phyloP scores from a whole-genome alignment of 768 basidiomycete species.

The Kwoniella dendrophila region DNA sequence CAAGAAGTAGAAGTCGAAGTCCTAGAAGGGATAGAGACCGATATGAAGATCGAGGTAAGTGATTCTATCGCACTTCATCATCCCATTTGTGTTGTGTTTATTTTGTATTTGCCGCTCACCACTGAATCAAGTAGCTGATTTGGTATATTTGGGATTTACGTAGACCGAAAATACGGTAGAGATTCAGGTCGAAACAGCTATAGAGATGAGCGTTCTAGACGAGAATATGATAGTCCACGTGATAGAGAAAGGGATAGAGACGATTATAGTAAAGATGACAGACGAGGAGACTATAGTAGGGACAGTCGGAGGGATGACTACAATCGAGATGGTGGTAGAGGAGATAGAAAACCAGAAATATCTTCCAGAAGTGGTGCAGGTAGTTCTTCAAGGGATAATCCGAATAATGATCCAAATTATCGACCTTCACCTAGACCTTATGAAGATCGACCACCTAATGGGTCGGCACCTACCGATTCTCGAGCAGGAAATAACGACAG shows the following conservation, averaged over 20 bases:
- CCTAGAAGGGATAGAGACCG: slow-evolving; percentile 10
- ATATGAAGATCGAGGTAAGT: slow-evolving; percentile 25
- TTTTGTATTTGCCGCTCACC: neutral
- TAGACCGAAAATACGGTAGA: slow-evolving; percentile 21
- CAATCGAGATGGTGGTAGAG: neutral
- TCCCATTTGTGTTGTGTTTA: neutral
- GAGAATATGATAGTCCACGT: slow-evolving; percentile 8
- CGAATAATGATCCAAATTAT: slow-evolving; percentile 22
- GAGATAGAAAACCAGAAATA: slow-evolving; percentile 1
- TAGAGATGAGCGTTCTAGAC: slow-evolving; percentile 19
- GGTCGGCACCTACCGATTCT: slow-evolving; percentile 1
- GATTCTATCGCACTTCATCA: neutral
- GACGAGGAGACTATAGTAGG: neutral
- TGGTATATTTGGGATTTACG: too few relatives aligned
- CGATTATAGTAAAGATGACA: neutral
- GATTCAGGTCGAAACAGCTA: slow-evolving; percentile 1
- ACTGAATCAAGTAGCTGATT: neutral
- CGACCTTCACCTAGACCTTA: slow-evolving; percentile 14
- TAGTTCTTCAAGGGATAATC: slow-evolving; percentile 12
- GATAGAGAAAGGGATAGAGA: slow-evolving; percentile 22
- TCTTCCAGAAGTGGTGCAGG: neutral
- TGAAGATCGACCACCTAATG: slow-evolving; percentile 5
- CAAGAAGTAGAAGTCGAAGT: slow-evolving; percentile 23
- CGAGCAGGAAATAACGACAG: neutral
- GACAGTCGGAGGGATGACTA: slow-evolving; percentile 7